Base-by-base conservation (phyloP, 2,329 filamentous ascomycete species). In the Biscogniauxia mediterranea region DNA sequence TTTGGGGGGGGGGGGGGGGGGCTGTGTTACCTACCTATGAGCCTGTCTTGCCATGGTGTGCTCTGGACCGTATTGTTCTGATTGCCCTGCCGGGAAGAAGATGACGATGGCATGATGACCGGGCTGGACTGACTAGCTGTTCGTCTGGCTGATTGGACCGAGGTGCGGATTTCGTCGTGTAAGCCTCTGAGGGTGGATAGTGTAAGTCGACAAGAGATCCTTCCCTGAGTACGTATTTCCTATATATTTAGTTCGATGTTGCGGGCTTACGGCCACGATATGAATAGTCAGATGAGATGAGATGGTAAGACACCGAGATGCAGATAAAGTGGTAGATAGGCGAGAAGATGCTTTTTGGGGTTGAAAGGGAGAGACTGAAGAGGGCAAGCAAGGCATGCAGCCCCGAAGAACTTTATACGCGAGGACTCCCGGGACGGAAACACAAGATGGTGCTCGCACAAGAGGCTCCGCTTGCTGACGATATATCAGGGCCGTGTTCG, bases 21-120 rank as follows among this genome's bases (percentile, higher is more conserved):
- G 52, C 28, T 54, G 59, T 66, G 50, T 66, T 42, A 63, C 77
- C 59, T 77, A 87, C 85, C 78, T 75, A 81, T 77, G 54, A 88
- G 81, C 61, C 80, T 80, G 59, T 85, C 81, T 69, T 87, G 85
- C 85, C 85, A 87, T 66, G 70, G 74, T 11, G 71, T 66, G 61
- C 51, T 61, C 28, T 69, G 54, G 38, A n/a, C 38, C 55, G 64
- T 65, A 49, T 59, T 64, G 63, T 46, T 51, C 52, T 50, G 68
- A 42, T 59, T 56, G 28, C 59, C 28, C 28, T 32, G 60, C 54
- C 61, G 63, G 11, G 66, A 67, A 46, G 61, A 54, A 21, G 55
- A 52, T 25, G 68, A 61, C 52, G 70, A 71, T 54, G 70, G 66
- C 69, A 73, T 73, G 59, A 42, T 66, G 64, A 61, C 55, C 56